Percentiles rank a stretch among this genome's conserved stretches.
phyloP scores from a whole-genome alignment of 257 asterid species.

The Solanum chiquidenum region DNA sequence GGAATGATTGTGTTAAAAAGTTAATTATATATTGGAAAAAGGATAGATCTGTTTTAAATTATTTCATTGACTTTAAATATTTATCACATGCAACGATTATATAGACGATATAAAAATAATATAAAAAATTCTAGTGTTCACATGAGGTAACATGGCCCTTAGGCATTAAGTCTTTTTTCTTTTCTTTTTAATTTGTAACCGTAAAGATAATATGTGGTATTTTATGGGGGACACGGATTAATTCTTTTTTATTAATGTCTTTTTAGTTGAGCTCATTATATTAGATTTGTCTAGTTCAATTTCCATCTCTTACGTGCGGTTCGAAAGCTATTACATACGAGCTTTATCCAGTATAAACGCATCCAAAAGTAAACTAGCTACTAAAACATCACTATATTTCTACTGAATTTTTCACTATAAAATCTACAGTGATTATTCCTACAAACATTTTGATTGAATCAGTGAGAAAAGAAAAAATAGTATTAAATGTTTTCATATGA shows the following conservation, averaged over 20 bases:
- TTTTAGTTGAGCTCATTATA: background rate
- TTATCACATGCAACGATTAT: background rate
- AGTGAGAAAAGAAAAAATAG: too few relatives aligned
- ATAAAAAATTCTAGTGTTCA: background rate
- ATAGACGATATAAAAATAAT: background rate
- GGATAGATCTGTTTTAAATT: background rate
- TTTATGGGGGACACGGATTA: accelerated
- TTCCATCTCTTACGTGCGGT: accelerated
- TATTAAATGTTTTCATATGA: too few relatives aligned
- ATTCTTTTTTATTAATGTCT: background rate
- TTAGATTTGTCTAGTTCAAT: accelerated
- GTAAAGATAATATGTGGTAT: background rate
- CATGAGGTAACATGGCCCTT: background rate
- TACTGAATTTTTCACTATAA: background rate
- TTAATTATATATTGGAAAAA: background rate
- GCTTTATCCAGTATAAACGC: background rate
- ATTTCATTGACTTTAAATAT: background rate
- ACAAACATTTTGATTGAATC: too few relatives aligned
- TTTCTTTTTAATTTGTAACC: background rate
- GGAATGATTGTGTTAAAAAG: background rate
- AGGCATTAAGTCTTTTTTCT: background rate
- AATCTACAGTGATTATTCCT: accelerated
- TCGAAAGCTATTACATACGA: background rate
- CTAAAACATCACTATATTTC: background rate
- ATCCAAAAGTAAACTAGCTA: background rate